phyloP scores from a whole-genome alignment of 2,329 filamentous ascomycete genomes.

The Penicillium sp. region DNA sequence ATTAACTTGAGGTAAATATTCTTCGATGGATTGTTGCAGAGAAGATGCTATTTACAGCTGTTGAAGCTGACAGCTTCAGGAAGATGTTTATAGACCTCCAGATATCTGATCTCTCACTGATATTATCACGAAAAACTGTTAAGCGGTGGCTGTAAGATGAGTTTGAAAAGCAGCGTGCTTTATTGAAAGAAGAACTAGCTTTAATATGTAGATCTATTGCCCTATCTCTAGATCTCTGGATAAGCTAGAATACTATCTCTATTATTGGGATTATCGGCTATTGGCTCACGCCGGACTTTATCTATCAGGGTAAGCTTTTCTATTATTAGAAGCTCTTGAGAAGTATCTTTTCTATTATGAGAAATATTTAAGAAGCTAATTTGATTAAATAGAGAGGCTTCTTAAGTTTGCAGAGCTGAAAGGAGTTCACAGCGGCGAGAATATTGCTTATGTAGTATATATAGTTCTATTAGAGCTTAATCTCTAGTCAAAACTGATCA shows the following conservation, averaged over 20 bases:
- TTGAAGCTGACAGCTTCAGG: neutral
- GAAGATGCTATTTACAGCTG: neutral
- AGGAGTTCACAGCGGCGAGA: conserved; percentile 17
- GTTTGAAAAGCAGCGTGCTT: conserved; percentile 4
- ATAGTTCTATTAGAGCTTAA: conserved; percentile 8
- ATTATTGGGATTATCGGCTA: conserved; percentile 21
- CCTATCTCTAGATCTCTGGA: conserved; percentile 19
- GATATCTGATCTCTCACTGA: neutral
- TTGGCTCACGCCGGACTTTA: conserved; percentile 21
- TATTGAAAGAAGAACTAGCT: conserved; percentile 10
- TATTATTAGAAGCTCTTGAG: too few species aligned
- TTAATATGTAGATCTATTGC: conserved; percentile 18
- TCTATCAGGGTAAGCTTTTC: too few species aligned
- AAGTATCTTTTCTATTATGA: too few species aligned
- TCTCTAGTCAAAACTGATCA: conserved; percentile 2
- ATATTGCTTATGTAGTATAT: conserved; percentile 11
- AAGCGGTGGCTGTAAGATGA: neutral
- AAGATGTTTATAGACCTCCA: neutral
- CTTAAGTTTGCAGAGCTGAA: conserved; percentile 19
- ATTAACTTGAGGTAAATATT: neutral
- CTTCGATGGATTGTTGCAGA: neutral
- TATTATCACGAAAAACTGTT: neutral
- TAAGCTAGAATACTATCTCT: conserved; percentile 10
- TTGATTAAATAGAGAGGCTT: too few species aligned
- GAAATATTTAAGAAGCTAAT: too few species aligned